phyloP scores from a whole-genome alignment of 805 yeast species.

The Kregervanrija pseudodelftensis region DNA sequence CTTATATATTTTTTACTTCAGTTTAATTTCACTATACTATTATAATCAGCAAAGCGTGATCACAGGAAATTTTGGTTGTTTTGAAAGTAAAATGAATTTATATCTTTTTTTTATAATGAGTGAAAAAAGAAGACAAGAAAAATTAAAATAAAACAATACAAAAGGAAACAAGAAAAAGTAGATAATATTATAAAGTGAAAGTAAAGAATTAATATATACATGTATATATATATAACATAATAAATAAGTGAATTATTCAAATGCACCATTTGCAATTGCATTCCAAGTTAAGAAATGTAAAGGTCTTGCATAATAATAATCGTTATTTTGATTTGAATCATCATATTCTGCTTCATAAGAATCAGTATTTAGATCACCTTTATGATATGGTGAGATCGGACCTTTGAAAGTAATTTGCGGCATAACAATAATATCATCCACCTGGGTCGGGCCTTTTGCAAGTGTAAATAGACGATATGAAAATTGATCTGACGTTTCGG shows the following conservation, averaged over 20 bases:
- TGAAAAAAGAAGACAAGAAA: too few relatives aligned
- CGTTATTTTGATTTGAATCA: slow-evolving; percentile 23
- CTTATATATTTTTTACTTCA: too few relatives aligned
- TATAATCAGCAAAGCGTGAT: too few relatives aligned
- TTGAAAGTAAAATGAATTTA: too few relatives aligned
- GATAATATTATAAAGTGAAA: too few relatives aligned
- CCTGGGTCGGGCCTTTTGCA: slow-evolving; percentile 25
- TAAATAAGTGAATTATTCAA: not conserved
- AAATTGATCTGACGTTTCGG: slow-evolving; percentile 23
- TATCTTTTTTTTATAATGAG: too few relatives aligned
- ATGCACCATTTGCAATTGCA: slow-evolving; percentile 8
- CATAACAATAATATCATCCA: slow-evolving; percentile 26
- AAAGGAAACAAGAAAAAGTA: too few relatives aligned
- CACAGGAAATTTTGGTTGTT: too few relatives aligned
- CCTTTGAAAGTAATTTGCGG: slow-evolving; percentile 26
- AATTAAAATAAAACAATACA: too few relatives aligned
- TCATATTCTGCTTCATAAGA: slow-evolving; percentile 21
- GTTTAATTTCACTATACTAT: too few relatives aligned
- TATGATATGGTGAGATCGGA: slow-evolving; percentile 8
- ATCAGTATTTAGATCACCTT: slow-evolving; percentile 8
- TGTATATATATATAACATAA: too few relatives aligned
- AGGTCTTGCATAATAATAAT: slow-evolving; percentile 26
- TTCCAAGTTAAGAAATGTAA: slow-evolving; percentile 23
- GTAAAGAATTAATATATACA: too few relatives aligned
- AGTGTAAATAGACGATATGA: slow-evolving; percentile 25